These are phyloP conservation scores for Fonsecaea pugnacius DNA, from an alignment of 2,329 filamentous ascomycete genomes.

Conservation along the genomic window DNA sequence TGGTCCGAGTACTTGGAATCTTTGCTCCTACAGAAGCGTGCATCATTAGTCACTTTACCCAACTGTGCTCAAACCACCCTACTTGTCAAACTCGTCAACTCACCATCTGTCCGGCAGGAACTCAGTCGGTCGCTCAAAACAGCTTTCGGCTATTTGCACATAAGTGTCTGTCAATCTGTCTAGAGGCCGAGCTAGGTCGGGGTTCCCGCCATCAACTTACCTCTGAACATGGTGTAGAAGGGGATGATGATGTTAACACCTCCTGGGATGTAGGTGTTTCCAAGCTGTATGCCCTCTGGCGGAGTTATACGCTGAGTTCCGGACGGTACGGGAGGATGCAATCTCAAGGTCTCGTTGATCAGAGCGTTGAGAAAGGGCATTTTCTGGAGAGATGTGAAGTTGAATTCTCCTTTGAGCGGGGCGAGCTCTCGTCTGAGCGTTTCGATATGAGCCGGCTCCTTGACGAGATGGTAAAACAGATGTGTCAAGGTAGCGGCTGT, in stretches of 20 bases:
- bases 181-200: too few species aligned
- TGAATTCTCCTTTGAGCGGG: background rate
- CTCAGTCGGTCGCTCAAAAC: conserved; percentile 33
- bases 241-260: background rate
- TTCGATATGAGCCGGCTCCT: conserved; percentile 28
- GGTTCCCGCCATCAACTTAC: too few species aligned
- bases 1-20: too few species aligned
- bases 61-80: conserved; percentile 40
- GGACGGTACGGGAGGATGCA: conserved; percentile 46
- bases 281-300: conserved; percentile 38
- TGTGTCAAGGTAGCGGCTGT: conserved; percentile 46
- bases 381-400: conserved; percentile 15
- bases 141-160: conserved; percentile 35
- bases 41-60: conserved; percentile 31
- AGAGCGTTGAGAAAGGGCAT: conserved; percentile 42
- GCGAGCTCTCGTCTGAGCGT: background rate
- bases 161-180: background rate
- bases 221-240: conserved; percentile 1
- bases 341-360: conserved; percentile 49
- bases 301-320: conserved; percentile 45
- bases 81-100: conserved; percentile 16
- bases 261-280: background rate
- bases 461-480: conserved; percentile 47
- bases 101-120: conserved; percentile 49
- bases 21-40: too few species aligned